These are phyloP conservation scores for Pyrenophora seminiperda DNA, from an alignment of 2,329 filamentous ascomycete species.

Conservation along the genomic window DNA sequence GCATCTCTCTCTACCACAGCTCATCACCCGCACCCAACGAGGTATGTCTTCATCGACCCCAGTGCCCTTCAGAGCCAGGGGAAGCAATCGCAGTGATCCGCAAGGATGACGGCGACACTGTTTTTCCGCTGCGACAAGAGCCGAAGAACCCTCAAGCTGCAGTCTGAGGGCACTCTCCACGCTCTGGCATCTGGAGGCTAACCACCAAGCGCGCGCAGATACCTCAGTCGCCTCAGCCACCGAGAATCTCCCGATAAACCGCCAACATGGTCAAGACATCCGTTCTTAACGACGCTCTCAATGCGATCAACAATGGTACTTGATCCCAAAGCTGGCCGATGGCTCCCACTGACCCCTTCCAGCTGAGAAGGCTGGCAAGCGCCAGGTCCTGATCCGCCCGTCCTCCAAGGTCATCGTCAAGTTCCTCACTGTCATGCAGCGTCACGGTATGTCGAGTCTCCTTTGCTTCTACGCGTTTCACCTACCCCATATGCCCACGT, in stretches of 20 bases:
- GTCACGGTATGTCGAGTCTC: slow-evolving; percentile 79
- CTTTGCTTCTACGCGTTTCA: slow-evolving; percentile 14
- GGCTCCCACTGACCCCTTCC: no score
- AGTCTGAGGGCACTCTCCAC: slow-evolving; percentile 67
- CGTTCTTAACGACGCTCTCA: slow-evolving; percentile 98
- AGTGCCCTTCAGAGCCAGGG: slow-evolving; percentile 59
- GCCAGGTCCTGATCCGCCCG: slow-evolving; percentile 97
- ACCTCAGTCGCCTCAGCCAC: slow-evolving; percentile 67
- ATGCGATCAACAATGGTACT: slow-evolving; percentile 91
- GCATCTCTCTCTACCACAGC: slow-evolving; percentile 21
- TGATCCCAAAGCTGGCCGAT: no score
- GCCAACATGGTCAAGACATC: slow-evolving; percentile 98
- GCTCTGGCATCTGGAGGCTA: slow-evolving; percentile 71
- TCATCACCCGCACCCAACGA: slow-evolving; percentile 39
- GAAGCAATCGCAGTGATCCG: slow-evolving; percentile 50
- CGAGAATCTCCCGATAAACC: slow-evolving; percentile 79
- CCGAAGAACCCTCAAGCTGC: slow-evolving; percentile 68
- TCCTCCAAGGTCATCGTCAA: slow-evolving; percentile 99
- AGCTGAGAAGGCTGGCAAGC: slow-evolving; percentile 98
- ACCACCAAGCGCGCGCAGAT: slow-evolving; percentile 57
- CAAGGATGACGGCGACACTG: slow-evolving; percentile 51
- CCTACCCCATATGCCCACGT: slow-evolving; percentile 15
- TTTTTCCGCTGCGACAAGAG: slow-evolving; percentile 59
- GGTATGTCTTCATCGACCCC: slow-evolving; percentile 45
- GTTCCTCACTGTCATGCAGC: slow-evolving; percentile 99